Evolutionary conservation across 306 rosid species (phyloP).

Genomic region (Pyrus bretschneideri): DNA sequence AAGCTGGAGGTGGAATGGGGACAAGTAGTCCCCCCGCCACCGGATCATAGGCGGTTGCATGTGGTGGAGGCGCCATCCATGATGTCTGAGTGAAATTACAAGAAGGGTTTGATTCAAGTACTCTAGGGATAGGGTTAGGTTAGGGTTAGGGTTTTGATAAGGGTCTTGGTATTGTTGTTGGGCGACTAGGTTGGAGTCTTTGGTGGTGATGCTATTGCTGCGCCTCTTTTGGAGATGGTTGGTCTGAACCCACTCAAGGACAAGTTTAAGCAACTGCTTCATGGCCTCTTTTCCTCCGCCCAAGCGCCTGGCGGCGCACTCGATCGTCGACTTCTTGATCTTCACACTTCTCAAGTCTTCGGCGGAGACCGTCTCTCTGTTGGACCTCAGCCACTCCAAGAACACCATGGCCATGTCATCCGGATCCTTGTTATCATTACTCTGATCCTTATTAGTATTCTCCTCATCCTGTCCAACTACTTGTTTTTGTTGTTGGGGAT

Average conservation of each 20-base stretch:
- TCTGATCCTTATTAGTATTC: neutral
- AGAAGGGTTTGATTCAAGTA: slow-evolving; percentile 25
- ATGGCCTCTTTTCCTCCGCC: slow-evolving; percentile 95
- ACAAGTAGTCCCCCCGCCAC: neutral
- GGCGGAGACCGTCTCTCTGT: slow-evolving; percentile 76
- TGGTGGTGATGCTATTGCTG: slow-evolving; percentile 14
- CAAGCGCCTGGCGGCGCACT: slow-evolving; percentile 68
- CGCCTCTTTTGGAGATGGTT: slow-evolving; percentile 72
- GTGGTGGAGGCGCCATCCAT: slow-evolving; percentile 31
- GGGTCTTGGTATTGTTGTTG: slow-evolving; percentile 29
- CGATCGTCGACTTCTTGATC: slow-evolving; percentile 71
- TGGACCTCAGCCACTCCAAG: slow-evolving; percentile 79
- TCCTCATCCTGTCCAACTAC: neutral
- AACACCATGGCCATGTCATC: slow-evolving; percentile 82
- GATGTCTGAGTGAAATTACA: slow-evolving; percentile 18
- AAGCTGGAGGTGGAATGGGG: slow-evolving; percentile 7
- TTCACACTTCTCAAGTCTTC: slow-evolving; percentile 80
- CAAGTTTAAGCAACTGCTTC: slow-evolving; percentile 82
- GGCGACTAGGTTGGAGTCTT: neutral
- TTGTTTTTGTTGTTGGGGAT: neutral
- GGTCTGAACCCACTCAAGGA: slow-evolving; percentile 91
- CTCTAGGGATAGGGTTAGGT: slow-evolving; percentile 1
- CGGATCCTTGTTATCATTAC: neutral
- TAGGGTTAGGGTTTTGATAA: slow-evolving; percentile 30
- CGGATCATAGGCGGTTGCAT: slow-evolving; percentile 24